Percentiles rank a stretch among this genome's conserved stretches.
These are phyloP conservation scores for Harringtonia aguacate DNA, from an alignment of 2,329 filamentous ascomycete genomes.

Conservation along the genomic window DNA sequence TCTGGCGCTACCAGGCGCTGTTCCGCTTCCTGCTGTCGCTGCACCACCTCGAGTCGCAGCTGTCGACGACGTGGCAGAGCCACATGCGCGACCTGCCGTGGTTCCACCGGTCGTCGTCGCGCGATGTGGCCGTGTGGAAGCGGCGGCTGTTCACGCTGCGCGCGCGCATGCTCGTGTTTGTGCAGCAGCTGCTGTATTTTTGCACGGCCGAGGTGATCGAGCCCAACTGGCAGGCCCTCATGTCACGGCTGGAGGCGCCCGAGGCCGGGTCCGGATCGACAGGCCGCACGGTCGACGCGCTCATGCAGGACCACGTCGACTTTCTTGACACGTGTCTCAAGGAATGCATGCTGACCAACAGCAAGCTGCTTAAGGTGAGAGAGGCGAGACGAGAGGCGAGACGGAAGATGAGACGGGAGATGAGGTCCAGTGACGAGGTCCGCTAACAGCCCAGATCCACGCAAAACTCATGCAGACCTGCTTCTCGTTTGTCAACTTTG, in stretches of 20 bases:
- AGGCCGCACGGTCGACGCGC: constrained; percentile 76
- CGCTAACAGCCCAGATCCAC: constrained; percentile 61
- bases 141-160: constrained; percentile 82
- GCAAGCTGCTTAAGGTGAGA: constrained; percentile 86
- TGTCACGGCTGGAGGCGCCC: constrained; percentile 62
- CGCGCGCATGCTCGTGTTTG: constrained; percentile 91
- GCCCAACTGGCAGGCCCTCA: constrained; percentile 90
- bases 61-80: constrained; percentile 82
- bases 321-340: constrained; percentile 96
- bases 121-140: constrained; percentile 81
- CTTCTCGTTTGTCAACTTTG: constrained; percentile 86
- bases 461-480: constrained; percentile 95
- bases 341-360: constrained; percentile 98
- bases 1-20: constrained; percentile 92
- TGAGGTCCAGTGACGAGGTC: no score
- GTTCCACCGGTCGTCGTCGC: constrained; percentile 67
- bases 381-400: no score
- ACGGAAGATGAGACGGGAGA: no score
- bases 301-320: constrained; percentile 99
- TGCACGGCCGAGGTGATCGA: constrained; percentile 96
- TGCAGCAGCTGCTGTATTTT: constrained; percentile 93
- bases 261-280: constrained; percentile 20
- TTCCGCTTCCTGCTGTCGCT: constrained; percentile 90
- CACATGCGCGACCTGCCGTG: constrained; percentile 74
- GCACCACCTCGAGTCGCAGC: constrained; percentile 76